Conservation (phyloP, 139 green algal genomes). For the Closterium sp. region DNA sequence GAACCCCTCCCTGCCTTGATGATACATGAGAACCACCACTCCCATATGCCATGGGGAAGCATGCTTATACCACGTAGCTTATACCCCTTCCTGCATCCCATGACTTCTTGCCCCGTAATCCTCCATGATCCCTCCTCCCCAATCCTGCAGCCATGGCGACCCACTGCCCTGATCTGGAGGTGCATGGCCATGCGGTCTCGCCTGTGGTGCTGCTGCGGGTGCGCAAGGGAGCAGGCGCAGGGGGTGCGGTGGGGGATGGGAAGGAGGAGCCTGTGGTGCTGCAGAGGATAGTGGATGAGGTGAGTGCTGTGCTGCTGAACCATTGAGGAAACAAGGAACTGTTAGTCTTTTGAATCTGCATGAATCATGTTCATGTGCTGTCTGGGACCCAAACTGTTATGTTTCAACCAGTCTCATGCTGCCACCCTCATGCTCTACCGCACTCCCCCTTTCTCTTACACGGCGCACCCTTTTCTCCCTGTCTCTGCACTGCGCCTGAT, state of each 20-base stretch:
- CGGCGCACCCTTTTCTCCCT: too few species aligned
- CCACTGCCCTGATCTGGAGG: neutral
- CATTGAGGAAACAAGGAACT: neutral
- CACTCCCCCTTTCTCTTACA: neutral
- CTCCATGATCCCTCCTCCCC: neutral
- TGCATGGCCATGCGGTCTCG: neutral
- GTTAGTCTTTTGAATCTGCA: too few species aligned
- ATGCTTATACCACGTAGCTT: neutral
- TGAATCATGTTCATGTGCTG: too few species aligned
- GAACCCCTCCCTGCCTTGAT: too few species aligned
- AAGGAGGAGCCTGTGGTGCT: slow-evolving; percentile 6
- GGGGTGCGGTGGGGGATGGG: neutral
- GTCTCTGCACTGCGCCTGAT: too few species aligned
- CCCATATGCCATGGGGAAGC: neutral
- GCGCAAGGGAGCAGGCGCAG: neutral
- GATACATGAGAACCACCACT: neutral
- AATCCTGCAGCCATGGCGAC: neutral
- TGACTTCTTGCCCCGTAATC: too few species aligned
- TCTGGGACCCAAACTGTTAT: too few species aligned
- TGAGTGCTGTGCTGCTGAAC: neutral
- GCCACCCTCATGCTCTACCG: neutral
- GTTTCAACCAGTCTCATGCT: too few species aligned
- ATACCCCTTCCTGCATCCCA: neutral
- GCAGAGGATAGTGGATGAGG: slow-evolving; percentile 47
- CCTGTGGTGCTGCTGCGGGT: neutral